Evolutionary conservation across 352 stramenopile species (phyloP).

Genomic region (Phytophthora pini): DNA sequence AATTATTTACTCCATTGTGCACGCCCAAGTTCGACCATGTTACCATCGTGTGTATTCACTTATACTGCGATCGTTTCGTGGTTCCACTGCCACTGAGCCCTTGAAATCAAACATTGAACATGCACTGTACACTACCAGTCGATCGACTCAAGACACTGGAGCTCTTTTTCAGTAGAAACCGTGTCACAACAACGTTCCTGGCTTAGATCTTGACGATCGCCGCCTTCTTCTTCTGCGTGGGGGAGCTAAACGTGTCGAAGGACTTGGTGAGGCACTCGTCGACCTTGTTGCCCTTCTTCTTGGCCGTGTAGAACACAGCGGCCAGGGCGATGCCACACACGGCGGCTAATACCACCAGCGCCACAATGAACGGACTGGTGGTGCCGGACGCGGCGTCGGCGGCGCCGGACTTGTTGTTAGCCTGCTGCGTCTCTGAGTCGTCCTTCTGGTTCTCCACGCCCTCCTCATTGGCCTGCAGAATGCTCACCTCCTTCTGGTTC

Average conservation of each 20-base stretch:
- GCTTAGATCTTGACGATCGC: constrained; percentile 46
- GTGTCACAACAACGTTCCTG: constrained; percentile 1
- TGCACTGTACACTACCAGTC: constrained; percentile 25
- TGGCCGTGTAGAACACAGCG: constrained; percentile 22
- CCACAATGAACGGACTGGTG: constrained; percentile 36
- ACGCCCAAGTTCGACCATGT: constrained; percentile 11
- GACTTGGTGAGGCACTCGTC: constrained; percentile 19
- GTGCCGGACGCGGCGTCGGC: not conserved
- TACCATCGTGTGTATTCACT: constrained; percentile 37
- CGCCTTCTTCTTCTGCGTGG: constrained; percentile 34
- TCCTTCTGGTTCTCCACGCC: constrained; percentile 32
- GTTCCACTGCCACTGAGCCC: constrained; percentile 39
- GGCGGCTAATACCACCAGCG: constrained; percentile 20
- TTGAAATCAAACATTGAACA: constrained; percentile 37
- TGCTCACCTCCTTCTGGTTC: constrained; percentile 26
- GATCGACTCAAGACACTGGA: constrained; percentile 7
- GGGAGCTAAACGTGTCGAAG: constrained; percentile 41
- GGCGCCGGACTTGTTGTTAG: constrained; percentile 20
- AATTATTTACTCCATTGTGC: not conserved
- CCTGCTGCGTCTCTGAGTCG: constrained; percentile 20
- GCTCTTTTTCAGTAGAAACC: constrained; percentile 2
- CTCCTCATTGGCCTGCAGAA: constrained; percentile 38
- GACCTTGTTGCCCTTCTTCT: constrained; percentile 28
- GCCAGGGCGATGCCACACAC: constrained; percentile 28
- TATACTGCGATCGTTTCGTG: constrained; percentile 26